Conservation (phyloP, 352 stramenopile genomes). For the Peronosclerospora sorghi region DNA sequence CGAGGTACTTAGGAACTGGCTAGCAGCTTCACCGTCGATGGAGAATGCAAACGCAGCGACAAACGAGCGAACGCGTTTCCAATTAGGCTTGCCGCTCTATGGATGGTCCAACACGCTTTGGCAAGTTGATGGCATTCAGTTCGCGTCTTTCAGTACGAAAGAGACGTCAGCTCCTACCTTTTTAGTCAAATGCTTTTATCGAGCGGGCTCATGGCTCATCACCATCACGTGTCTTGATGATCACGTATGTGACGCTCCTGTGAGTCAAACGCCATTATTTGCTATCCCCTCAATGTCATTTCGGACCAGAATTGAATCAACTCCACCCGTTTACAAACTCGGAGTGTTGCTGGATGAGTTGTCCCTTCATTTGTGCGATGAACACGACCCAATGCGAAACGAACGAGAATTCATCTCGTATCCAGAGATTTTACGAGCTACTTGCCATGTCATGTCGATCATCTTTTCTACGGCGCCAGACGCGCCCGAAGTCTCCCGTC, state of each 20-base stretch:
- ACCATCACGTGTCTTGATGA: slow-evolving; percentile 58
- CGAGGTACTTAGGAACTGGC: slow-evolving; percentile 22
- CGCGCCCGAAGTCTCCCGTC: slow-evolving; percentile 35
- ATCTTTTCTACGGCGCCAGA: slow-evolving; percentile 39
- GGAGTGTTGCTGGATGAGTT: slow-evolving; percentile 29
- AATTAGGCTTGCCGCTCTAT: slow-evolving; percentile 43
- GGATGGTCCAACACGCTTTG: slow-evolving; percentile 76
- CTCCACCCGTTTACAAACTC: slow-evolving; percentile 7
- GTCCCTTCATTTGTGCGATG: slow-evolving; percentile 55
- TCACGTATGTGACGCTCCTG: slow-evolving; percentile 12
- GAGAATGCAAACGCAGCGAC: neutral
- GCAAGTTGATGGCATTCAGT: slow-evolving; percentile 77
- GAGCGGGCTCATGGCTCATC: slow-evolving; percentile 61
- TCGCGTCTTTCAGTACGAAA: slow-evolving; percentile 35
- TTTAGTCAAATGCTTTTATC: slow-evolving; percentile 55
- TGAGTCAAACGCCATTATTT: slow-evolving; percentile 6
- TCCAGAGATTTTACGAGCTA: slow-evolving; percentile 42
- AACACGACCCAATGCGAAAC: slow-evolving; percentile 32
- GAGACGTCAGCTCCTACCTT: slow-evolving; percentile 27
- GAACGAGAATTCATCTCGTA: slow-evolving; percentile 32
- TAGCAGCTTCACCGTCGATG: slow-evolving; percentile 16
- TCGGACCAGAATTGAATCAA: too few relatives aligned
- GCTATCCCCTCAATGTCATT: slow-evolving; percentile 1
- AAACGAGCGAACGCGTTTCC: slow-evolving; percentile 37
- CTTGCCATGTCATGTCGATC: slow-evolving; percentile 25